Evolutionary conservation across 148 eudicot genomes (phyloP).

Genomic region (Nepenthes mirabilis): DNA sequence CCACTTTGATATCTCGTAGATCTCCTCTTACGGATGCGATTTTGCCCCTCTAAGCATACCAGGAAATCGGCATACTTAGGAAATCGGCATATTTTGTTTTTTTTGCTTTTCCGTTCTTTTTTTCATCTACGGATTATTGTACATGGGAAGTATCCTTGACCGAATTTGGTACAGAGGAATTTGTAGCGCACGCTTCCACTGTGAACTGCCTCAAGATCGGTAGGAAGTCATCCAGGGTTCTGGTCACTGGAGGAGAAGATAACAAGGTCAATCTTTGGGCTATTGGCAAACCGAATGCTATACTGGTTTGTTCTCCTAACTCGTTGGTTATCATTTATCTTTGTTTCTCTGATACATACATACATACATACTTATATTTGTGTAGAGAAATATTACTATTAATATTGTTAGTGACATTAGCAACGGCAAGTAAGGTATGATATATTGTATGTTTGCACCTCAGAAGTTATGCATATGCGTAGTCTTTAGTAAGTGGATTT

Average conservation of each 20-base stretch:
- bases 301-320: conserved; percentile 41
- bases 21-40: conserved; percentile 1
- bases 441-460: no score
- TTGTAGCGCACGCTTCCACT: conserved; percentile 82
- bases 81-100: neutral
- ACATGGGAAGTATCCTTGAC: conserved; percentile 28
- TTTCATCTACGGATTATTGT: no score
- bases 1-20: neutral
- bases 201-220: conserved; percentile 96
- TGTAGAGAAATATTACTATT: no score
- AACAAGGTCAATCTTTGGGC: conserved; percentile 99
- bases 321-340: neutral
- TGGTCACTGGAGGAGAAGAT: conserved; percentile 98
- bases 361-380: neutral
- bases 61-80: neutral
- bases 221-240: conserved; percentile 86
- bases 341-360: neutral
- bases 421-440: neutral
- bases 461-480: no score
- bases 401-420: neutral
- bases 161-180: conserved; percentile 55
- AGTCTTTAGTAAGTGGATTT: no score
- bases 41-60: neutral
- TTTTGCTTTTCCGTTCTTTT: neutral
- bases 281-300: conserved; percentile 95